Percentiles rank a stretch among this genome's conserved stretches.
Conservation (phyloP, 352 stramenopile genomes). For the Pythium rhizo-oryzae region DNA sequence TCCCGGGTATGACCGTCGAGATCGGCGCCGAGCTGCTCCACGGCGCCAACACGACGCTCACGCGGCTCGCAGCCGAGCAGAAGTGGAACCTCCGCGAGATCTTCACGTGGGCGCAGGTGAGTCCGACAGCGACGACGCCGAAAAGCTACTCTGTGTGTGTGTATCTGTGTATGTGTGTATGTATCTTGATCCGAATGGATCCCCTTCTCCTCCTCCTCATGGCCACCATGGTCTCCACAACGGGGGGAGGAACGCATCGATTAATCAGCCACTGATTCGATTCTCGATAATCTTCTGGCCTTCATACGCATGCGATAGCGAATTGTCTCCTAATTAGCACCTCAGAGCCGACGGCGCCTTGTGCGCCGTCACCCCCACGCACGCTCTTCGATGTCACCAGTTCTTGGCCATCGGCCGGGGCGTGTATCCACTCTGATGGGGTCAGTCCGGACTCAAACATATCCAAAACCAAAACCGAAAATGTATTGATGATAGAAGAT, state of each 20-base stretch:
- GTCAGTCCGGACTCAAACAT: constrained; percentile 91
- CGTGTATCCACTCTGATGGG: constrained; percentile 68
- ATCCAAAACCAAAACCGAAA: constrained; percentile 4
- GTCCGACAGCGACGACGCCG: constrained; percentile 15
- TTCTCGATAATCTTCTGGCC: constrained; percentile 75
- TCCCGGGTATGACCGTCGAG: constrained; percentile 73
- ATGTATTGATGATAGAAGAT: background rate
- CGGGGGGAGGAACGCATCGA: constrained; percentile 50
- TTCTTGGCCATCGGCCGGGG: constrained; percentile 77
- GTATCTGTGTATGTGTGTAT: constrained; percentile 17
- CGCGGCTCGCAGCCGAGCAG: constrained; percentile 59
- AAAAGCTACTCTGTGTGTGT: constrained; percentile 6
- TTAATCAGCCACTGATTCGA: constrained; percentile 88
- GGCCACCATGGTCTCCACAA: too few relatives aligned
- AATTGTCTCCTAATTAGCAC: constrained; percentile 90
- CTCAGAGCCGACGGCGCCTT: constrained; percentile 41
- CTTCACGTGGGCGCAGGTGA: constrained; percentile 87
- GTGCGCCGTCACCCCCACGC: constrained; percentile 24
- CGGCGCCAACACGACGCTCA: constrained; percentile 79
- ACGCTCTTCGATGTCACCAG: constrained; percentile 67
- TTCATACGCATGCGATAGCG: constrained; percentile 90
- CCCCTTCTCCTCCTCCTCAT: background rate
- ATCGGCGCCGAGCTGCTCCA: constrained; percentile 79
- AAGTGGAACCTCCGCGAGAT: constrained; percentile 77
- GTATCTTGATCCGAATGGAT: background rate